phyloP scores from a whole-genome alignment of 75 land plant genomes.

The Pinus albicaulis region DNA sequence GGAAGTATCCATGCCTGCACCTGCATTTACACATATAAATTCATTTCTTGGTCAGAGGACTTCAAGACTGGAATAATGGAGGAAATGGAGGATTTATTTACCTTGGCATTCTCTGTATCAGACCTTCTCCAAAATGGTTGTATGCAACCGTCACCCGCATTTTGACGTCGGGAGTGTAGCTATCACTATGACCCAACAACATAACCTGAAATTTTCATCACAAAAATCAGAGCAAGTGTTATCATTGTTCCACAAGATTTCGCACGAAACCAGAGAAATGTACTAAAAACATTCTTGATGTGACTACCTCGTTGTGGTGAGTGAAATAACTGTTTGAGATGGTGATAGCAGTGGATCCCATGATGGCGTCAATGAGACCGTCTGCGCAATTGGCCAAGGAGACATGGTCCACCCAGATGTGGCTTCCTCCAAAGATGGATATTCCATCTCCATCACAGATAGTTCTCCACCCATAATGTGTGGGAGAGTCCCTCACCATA shows the following conservation, averaged over 20 bases:
- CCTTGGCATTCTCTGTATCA: slow-evolving; percentile 41
- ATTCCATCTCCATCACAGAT: slow-evolving; percentile 46
- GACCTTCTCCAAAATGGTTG: slow-evolving; percentile 38
- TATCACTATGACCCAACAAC: slow-evolving; percentile 32
- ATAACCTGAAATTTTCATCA: slow-evolving; percentile 11
- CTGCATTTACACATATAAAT: background rate
- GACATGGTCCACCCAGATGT: slow-evolving; percentile 49
- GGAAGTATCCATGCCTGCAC: slow-evolving; percentile 39
- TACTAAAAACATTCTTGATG: slow-evolving; percentile 15
- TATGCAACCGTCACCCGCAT: slow-evolving; percentile 47
- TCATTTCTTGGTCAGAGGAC: too few relatives aligned
- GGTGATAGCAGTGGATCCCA: slow-evolving; percentile 46
- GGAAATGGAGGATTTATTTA: too few relatives aligned
- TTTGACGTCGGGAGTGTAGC: slow-evolving; percentile 16
- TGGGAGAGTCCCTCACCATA: slow-evolving; percentile 37
- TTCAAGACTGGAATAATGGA: too few relatives aligned
- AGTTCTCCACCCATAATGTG: slow-evolving; percentile 40
- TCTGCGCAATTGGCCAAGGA: slow-evolving; percentile 37
- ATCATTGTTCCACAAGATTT: background rate
- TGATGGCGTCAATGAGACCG: slow-evolving; percentile 44
- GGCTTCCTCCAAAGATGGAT: slow-evolving; percentile 27
- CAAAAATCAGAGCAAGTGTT: slow-evolving; percentile 18
- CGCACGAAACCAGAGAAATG: background rate
- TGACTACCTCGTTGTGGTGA: slow-evolving; percentile 51
- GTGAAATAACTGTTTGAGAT: slow-evolving; percentile 51